A percentile compares a stretch with the other conserved stretches of the same genome.
Conservation (phyloP, 2,329 filamentous ascomycete genomes). For the Metarhizium guizhouense region DNA sequence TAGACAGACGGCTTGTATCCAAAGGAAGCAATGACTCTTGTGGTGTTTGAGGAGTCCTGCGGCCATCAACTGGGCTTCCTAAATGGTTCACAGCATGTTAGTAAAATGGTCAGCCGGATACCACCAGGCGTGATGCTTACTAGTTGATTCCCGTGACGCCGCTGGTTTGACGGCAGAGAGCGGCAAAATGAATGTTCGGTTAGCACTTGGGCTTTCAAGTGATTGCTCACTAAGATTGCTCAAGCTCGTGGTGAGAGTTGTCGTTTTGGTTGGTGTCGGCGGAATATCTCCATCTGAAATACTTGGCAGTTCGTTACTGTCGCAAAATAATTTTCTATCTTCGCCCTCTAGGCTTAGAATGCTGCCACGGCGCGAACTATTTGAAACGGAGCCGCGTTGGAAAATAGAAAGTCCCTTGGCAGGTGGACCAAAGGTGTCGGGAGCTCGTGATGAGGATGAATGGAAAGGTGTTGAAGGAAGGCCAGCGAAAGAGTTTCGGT, state of each 20-base stretch:
- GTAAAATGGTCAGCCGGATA: slow-evolving; percentile 23
- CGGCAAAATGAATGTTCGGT: slow-evolving; percentile 32
- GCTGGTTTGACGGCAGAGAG: slow-evolving; percentile 29
- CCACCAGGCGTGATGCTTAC: slow-evolving; percentile 31
- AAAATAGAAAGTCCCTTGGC: slow-evolving; percentile 61
- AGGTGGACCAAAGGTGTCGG: slow-evolving; percentile 43
- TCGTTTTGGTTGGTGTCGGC: slow-evolving; percentile 86
- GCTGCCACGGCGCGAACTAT: slow-evolving; percentile 50
- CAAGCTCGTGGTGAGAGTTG: slow-evolving; percentile 30
- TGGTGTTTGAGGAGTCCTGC: slow-evolving; percentile 67
- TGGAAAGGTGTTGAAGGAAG: slow-evolving; percentile 77
- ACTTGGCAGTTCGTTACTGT: slow-evolving; percentile 17
- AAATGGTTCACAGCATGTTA: slow-evolving; percentile 36
- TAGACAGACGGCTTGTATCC: slow-evolving; percentile 75
- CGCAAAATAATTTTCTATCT: slow-evolving; percentile 45
- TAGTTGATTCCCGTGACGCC: slow-evolving; percentile 28
- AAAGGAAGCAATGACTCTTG: slow-evolving; percentile 64
- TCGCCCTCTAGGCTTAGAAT: slow-evolving; percentile 76
- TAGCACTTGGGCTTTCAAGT: slow-evolving; percentile 38
- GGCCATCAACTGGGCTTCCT: slow-evolving; percentile 54
- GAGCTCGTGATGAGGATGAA: slow-evolving; percentile 38
- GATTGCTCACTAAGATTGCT: slow-evolving; percentile 28
- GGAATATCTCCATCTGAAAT: slow-evolving; percentile 55
- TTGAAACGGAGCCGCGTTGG: slow-evolving; percentile 39
- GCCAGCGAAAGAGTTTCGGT: slow-evolving; percentile 60